Evolutionary conservation across 2,329 filamentous ascomycete species (phyloP), one percentile per base, ranked within the genome.

Genomic region (Arthrobotrys musiformis): DNA sequence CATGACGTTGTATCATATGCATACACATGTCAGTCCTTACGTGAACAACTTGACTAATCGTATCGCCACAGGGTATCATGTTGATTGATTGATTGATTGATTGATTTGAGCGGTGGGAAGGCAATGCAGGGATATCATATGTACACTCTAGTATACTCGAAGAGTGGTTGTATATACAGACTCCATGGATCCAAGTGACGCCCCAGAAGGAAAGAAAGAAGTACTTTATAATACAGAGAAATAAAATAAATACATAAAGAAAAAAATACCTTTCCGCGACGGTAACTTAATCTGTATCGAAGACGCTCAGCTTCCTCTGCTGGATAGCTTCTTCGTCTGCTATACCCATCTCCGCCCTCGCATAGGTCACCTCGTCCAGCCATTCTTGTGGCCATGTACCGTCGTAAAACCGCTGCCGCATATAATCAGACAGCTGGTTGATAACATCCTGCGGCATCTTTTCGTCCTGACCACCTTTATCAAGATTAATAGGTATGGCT

Each of bases 291-390:
- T 67, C 69, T 5, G 50, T 15, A 60, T 76, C 63, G 37, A 76
- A 76, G 22, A 76, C 26, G 37, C 46, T 58, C 58, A 76, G 46
- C 66, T 70, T 76, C 17, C 72, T 64, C 13, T 50, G 26, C 35
- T 64, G 52, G 30, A 76, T 76, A 24, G 72, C 72, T 9, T 70
- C 64, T 37, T 76, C 72, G 11, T 76, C 64, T n/a, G 50, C 28
- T 13, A 70, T 35, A 2, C 72, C 58, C 72, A 76, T 76, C 24
- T 76, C 64, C 4, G 15, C 28, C 28, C 66, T 70, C 30, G 72
- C 72, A 40, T 58, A 52, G 7, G 60, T 22, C 28, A 76, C 64
- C 56, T 70, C 64, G 9, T 76, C 64, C 13, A 46, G 22, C 72
- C 72, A 76, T 22, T 76, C 35, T 30, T 70, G 56, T 24, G 72